Percentiles rank a stretch among this genome's conserved stretches.
Evolutionary conservation across 306 rosid genomes (phyloP).

Genomic region (Cercis canadensis): DNA sequence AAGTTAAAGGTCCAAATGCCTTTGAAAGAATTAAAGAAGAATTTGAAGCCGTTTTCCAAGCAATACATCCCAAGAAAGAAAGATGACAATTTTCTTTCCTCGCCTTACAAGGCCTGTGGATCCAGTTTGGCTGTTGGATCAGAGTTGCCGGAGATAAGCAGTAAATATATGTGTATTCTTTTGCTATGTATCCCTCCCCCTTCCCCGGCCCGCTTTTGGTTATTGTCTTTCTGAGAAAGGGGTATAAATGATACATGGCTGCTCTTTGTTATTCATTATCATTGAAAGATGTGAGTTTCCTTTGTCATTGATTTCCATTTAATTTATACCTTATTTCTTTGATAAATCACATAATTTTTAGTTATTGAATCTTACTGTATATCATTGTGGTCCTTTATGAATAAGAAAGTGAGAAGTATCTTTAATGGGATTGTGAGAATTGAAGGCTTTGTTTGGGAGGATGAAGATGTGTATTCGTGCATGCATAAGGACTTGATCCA

Average conservation of each 20-base stretch:
- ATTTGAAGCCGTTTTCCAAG: slow-evolving; percentile 66
- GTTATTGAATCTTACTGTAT: too few species aligned
- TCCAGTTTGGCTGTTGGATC: slow-evolving; percentile 22
- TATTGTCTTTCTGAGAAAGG: not conserved
- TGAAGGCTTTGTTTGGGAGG: too few species aligned
- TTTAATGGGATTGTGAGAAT: too few species aligned
- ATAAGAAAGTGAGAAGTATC: too few species aligned
- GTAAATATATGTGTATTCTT: slow-evolving; percentile 7
- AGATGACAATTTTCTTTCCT: slow-evolving; percentile 22
- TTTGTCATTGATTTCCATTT: not conserved
- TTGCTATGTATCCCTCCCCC: not conserved
- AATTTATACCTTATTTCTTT: too few species aligned
- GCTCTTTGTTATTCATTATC: slow-evolving; percentile 2
- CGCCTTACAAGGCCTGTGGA: slow-evolving; percentile 36
- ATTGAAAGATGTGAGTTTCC: not conserved
- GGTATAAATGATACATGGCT: not conserved
- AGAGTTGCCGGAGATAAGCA: slow-evolving; percentile 28
- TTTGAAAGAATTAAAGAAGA: slow-evolving; percentile 78
- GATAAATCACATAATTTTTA: too few species aligned
- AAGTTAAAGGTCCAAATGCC: slow-evolving; percentile 67
- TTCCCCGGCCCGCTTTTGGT: not conserved
- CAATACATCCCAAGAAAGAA: slow-evolving; percentile 62
- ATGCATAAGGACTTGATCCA: too few species aligned
- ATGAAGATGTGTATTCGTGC: too few species aligned
- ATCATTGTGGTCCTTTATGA: too few species aligned